A percentile compares a stretch with the other conserved stretches of the same genome.
phyloP scores from a whole-genome alignment of 2,329 filamentous ascomycete genomes.

The Onygenales sp. region DNA sequence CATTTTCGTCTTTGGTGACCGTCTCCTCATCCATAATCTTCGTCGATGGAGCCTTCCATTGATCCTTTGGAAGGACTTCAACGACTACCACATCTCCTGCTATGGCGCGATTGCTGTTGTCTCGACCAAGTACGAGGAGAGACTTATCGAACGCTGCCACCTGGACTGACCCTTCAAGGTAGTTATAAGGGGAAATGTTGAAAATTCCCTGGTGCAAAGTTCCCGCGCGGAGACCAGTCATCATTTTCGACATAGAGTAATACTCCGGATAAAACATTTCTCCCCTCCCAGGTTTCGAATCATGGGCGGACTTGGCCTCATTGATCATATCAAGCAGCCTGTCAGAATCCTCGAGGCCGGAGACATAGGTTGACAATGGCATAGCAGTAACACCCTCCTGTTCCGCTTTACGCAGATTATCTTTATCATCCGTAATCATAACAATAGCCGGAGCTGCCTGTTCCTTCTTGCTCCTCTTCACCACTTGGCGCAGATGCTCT shows the following conservation, averaged over 20 bases:
- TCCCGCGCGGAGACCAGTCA: slow-evolving; percentile 83
- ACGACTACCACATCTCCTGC: slow-evolving; percentile 90
- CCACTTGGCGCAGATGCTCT: slow-evolving; percentile 60
- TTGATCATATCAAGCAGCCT: slow-evolving; percentile 88
- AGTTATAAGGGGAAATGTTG: slow-evolving; percentile 96
- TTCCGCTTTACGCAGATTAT: slow-evolving; percentile 74
- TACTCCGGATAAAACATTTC: slow-evolving; percentile 83
- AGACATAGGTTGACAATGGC: slow-evolving; percentile 69
- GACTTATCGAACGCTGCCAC: slow-evolving; percentile 84
- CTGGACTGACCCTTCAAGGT: slow-evolving; percentile 84
- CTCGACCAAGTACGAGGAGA: slow-evolving; percentile 77
- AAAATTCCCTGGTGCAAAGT: slow-evolving; percentile 90
- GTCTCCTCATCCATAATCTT: slow-evolving; percentile 93
- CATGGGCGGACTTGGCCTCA: slow-evolving; percentile 60
- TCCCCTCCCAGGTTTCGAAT: slow-evolving; percentile 54
- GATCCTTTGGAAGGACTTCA: slow-evolving; percentile 83
- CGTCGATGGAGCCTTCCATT: slow-evolving; percentile 93
- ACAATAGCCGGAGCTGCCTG: slow-evolving; percentile 65
- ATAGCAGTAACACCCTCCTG: slow-evolving; percentile 61
- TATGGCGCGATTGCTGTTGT: slow-evolving; percentile 91
- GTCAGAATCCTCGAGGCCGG: slow-evolving; percentile 71
- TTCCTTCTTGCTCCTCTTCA: slow-evolving; percentile 44
- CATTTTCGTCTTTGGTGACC: slow-evolving; percentile 85
- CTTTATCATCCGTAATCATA: slow-evolving; percentile 88
- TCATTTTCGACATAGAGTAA: slow-evolving; percentile 79